Conservation (phyloP, 371 early-diverging fungal species). For the Lichtheimia ornata region DNA sequence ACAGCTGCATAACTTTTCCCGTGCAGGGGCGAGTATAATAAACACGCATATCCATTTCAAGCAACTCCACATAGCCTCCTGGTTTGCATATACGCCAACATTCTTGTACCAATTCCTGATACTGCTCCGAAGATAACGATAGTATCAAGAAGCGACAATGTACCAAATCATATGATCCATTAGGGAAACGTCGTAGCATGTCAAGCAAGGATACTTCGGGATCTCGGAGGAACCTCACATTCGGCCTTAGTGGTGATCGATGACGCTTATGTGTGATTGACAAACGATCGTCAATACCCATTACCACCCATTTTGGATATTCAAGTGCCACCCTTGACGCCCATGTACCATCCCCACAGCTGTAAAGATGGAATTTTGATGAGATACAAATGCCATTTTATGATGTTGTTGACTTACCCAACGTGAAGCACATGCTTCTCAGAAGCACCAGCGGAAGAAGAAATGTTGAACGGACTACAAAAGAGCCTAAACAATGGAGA, state of each 20-base stretch:
- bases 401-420: slow-evolving; percentile 23
- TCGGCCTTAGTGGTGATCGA: not conserved
- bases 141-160: slow-evolving; percentile 33
- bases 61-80: slow-evolving; percentile 37
- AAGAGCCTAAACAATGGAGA: slow-evolving; percentile 21
- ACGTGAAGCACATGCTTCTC: slow-evolving; percentile 44
- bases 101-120: slow-evolving; percentile 29
- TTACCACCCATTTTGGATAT: slow-evolving; percentile 35
- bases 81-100: slow-evolving; percentile 41
- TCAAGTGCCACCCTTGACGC: slow-evolving; percentile 32
- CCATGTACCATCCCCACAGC: slow-evolving; percentile 48
- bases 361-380: slow-evolving; percentile 7
- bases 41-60: slow-evolving; percentile 43
- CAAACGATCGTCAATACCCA: slow-evolving; percentile 33
- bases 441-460: slow-evolving; percentile 20
- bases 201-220: slow-evolving; percentile 18
- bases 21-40: slow-evolving; percentile 27
- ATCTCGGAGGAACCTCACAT: not conserved
- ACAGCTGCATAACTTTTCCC: slow-evolving; percentile 21
- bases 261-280: not conserved
- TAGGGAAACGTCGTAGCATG: slow-evolving; percentile 27
- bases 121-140: slow-evolving; percentile 26
- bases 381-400: not conserved
- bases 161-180: slow-evolving; percentile 35
- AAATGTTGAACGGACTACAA: slow-evolving; percentile 25